Percentiles rank a stretch among this genome's conserved stretches.
Evolutionary conservation across 2,329 filamentous ascomycete genomes (phyloP).

Genomic region (Blumeriella jaapii): DNA sequence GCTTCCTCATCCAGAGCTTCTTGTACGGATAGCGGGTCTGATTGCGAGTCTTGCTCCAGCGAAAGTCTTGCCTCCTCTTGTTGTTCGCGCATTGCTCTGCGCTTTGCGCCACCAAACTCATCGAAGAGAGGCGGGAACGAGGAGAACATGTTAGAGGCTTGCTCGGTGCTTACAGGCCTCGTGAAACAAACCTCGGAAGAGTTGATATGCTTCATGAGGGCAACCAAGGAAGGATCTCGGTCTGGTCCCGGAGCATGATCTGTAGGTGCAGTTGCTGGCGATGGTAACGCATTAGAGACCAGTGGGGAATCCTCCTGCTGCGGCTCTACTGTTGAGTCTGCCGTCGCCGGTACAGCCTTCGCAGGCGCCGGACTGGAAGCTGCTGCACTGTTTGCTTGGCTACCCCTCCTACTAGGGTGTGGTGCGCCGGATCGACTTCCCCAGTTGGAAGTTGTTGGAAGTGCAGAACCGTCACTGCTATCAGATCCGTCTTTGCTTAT

Average conservation of each 20-base stretch:
- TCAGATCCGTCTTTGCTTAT: slow-evolving; percentile 68
- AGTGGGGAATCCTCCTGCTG: neutral
- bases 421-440: slow-evolving; percentile 58
- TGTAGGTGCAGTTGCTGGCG: neutral
- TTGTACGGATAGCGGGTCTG: slow-evolving; percentile 36
- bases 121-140: slow-evolving; percentile 73
- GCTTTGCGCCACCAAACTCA: slow-evolving; percentile 66
- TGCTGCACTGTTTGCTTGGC: slow-evolving; percentile 69
- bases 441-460: slow-evolving; percentile 92
- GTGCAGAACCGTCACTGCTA: slow-evolving; percentile 71
- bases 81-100: slow-evolving; percentile 64
- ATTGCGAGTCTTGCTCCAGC: slow-evolving; percentile 42
- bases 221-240: slow-evolving; percentile 26
- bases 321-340: slow-evolving; percentile 34
- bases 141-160: slow-evolving; percentile 28
- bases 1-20: slow-evolving; percentile 55
- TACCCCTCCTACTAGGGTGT: slow-evolving; percentile 57
- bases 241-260: slow-evolving; percentile 13
- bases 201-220: slow-evolving; percentile 35
- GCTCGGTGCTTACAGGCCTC: slow-evolving; percentile 36
- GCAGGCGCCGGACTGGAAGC: slow-evolving; percentile 74
- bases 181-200: slow-evolving; percentile 37
- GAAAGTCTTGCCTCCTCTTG: slow-evolving; percentile 39
- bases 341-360: slow-evolving; percentile 40
- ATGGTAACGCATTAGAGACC: neutral